Evolutionary conservation across 352 stramenopile species (phyloP), one percentile per base, ranked within the genome.

Genomic region (Pythium dissotocum): DNA sequence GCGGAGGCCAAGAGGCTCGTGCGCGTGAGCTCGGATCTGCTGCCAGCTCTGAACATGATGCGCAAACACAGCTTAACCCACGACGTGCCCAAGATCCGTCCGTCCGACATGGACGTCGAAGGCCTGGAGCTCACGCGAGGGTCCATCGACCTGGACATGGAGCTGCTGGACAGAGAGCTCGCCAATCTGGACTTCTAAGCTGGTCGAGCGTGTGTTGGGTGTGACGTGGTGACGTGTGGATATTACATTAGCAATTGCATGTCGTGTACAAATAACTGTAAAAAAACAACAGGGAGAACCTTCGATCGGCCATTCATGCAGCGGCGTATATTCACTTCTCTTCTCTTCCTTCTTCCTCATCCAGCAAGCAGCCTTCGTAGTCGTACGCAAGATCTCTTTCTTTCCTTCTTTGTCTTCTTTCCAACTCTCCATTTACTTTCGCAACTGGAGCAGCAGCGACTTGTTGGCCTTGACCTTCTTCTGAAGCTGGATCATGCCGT

Each of bases 391-490:
- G 6, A 52, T 30, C 44, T 32, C 35, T n/a, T 49, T 42, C 18
- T 38, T 35, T 21, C 58, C 36, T 44, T 30, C 12, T 8, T 38
- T 1, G 26, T 55, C 42, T 35, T n/a, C 28, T 44, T 38, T 30
- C 16, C 21, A 24, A 24, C 21, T 24, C 21, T 7, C 10, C 60
- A 63, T 68, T 90, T 98, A 99, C 92, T 99, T 99, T 77, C 96
- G 85, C 74, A 99, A 75, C 69, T 97, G 95, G 28, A 99, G 91
- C 56, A 99, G 70, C 36, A 99, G 80, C 62, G 84, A 93, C 81
- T 98, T 99, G 87, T 99, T 99, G 68, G 85, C 91, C 81, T 99
- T 99, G 66, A 99, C 89, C 85, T 99, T 99, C 90, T 99, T 99
- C 85, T 99, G 97, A 56, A 99, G 85, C 82, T 99, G 97, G 65